Evolutionary conservation across 2,329 filamentous ascomycete species (phyloP).

Genomic region (Aureobasidium pullulans): DNA sequence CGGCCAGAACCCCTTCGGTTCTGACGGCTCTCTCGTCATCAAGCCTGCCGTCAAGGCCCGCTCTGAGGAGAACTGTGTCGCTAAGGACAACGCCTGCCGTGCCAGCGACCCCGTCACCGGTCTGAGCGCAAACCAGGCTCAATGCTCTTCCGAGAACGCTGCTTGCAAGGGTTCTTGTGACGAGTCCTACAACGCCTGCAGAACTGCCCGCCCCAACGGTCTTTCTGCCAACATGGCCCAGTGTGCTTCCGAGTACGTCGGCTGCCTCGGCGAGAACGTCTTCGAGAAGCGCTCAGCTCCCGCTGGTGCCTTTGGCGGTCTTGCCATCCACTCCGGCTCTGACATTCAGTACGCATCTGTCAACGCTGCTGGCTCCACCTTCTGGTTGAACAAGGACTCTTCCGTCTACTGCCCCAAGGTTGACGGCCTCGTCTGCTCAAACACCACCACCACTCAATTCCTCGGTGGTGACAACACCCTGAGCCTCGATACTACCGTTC

Average conservation of each 20-base stretch:
- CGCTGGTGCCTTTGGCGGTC: slow-evolving; percentile 16
- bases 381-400: slow-evolving; percentile 12
- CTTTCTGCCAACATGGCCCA: slow-evolving; percentile 5
- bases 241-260: slow-evolving; percentile 6
- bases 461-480: slow-evolving; percentile 17
- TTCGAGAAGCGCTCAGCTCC: slow-evolving; percentile 3
- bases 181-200: slow-evolving; percentile 13
- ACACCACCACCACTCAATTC: slow-evolving; percentile 15
- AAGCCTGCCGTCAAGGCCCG: slow-evolving; percentile 12
- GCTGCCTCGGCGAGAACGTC: slow-evolving; percentile 13
- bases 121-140: not conserved
- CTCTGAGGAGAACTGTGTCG: not conserved
- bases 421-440: slow-evolving; percentile 1
- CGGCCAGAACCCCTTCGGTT: not conserved
- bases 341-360: slow-evolving; percentile 18
- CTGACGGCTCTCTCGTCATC: too few species aligned
- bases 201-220: not conserved
- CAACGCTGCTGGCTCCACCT: slow-evolving; percentile 13
- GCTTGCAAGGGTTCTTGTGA: slow-evolving; percentile 16
- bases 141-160: not conserved
- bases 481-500: slow-evolving; percentile 10
- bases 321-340: slow-evolving; percentile 18
- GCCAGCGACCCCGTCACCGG: not conserved
- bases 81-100: not conserved
- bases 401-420: slow-evolving; percentile 9